phyloP scores from a whole-genome alignment of 2,329 filamentous ascomycete genomes.

The Penicillium sp. region DNA sequence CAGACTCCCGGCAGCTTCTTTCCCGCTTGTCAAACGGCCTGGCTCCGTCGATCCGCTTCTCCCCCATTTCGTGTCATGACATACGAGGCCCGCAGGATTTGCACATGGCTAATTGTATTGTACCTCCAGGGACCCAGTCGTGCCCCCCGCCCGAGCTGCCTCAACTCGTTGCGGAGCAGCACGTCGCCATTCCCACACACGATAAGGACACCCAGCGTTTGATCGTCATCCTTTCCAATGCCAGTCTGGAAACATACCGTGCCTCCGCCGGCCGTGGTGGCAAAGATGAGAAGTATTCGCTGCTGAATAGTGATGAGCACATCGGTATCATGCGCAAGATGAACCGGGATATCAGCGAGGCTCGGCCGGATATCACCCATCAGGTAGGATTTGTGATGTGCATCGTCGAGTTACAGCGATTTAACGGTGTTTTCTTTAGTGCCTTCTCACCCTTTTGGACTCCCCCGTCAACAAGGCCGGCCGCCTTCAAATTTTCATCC shows the following conservation, averaged over 20 bases:
- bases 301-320: slow-evolving; percentile 98
- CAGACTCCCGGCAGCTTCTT: neutral
- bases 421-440: slow-evolving; percentile 55
- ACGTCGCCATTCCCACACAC: slow-evolving; percentile 73
- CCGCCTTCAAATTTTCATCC: slow-evolving; percentile 96
- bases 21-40: neutral
- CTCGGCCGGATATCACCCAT: slow-evolving; percentile 95
- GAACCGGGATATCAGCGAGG: slow-evolving; percentile 97
- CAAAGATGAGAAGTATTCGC: slow-evolving; percentile 88
- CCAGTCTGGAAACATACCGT: slow-evolving; percentile 96
- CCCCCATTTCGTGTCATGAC: neutral
- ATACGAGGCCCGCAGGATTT: neutral
- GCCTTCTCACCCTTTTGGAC: slow-evolving; percentile 91
- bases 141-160: slow-evolving; percentile 88
- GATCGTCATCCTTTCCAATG: slow-evolving; percentile 95
- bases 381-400: slow-evolving; percentile 64
- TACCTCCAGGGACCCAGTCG: slow-evolving; percentile 76
- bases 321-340: slow-evolving; percentile 99
- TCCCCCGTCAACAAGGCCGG: slow-evolving; percentile 99
- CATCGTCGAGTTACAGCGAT: neutral
- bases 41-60: neutral
- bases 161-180: slow-evolving; percentile 89
- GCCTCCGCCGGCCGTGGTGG: slow-evolving; percentile 68
- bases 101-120: slow-evolving; percentile 28
- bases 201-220: slow-evolving; percentile 90